Evolutionary conservation across 2,329 filamentous ascomycete genomes (phyloP).

Genomic region (Aspergillus sp.): DNA sequence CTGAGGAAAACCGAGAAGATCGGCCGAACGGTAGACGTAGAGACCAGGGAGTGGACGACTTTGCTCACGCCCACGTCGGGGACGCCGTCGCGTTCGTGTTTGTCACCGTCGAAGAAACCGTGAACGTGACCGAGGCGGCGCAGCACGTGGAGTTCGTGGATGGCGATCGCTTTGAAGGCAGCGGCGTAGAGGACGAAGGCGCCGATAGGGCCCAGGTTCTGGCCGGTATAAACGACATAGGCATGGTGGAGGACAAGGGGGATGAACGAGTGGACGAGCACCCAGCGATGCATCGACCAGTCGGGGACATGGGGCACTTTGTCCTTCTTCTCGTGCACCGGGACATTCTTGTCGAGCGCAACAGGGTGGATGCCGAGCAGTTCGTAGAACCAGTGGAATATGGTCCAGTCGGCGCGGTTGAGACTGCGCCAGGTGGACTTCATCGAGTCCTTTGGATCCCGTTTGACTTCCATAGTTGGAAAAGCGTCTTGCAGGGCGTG

Average conservation of each 20-base stretch:
- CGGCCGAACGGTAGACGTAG: conserved; percentile 20
- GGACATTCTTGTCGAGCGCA: conserved; percentile 19
- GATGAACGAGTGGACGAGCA: conserved; percentile 28
- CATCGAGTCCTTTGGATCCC: background rate
- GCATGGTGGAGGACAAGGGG: conserved; percentile 30
- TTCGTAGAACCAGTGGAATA: background rate
- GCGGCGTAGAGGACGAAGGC: conserved; percentile 28
- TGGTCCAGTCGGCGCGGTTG: background rate
- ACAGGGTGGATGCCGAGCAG: conserved; percentile 9
- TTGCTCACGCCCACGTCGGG: conserved; percentile 29
- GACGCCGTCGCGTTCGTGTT: conserved; percentile 34
- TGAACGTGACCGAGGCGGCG: conserved; percentile 26
- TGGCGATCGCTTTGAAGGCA: conserved; percentile 29
- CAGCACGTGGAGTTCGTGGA: conserved; percentile 30
- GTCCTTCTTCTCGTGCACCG: conserved; percentile 31
- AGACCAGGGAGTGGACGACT: conserved; percentile 21
- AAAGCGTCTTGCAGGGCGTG: background rate
- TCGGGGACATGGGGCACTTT: conserved; percentile 29
- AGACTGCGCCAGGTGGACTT: background rate
- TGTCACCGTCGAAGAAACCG: conserved; percentile 38
- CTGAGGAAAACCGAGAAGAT: conserved; percentile 21
- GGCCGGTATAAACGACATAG: conserved; percentile 17
- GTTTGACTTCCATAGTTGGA: background rate
- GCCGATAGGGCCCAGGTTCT: conserved; percentile 18
- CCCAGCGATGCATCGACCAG: conserved; percentile 27